A percentile compares a stretch with the other conserved stretches of the same genome.
These are phyloP conservation scores for Mycena maculata DNA, from an alignment of 768 basidiomycete species.

Conservation along the genomic window DNA sequence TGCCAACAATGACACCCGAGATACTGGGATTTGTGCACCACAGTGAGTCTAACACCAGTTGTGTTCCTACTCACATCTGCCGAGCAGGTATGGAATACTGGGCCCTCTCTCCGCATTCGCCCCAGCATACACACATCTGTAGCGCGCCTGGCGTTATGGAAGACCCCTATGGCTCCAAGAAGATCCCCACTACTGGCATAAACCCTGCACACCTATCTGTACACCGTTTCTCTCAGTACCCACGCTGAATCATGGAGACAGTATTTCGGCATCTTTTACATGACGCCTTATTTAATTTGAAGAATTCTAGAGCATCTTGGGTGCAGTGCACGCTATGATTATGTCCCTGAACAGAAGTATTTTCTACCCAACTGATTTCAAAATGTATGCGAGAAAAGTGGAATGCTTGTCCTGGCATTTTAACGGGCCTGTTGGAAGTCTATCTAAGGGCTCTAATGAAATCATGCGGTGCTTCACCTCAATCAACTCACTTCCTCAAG, in stretches of 20 bases:
- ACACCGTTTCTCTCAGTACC: background rate
- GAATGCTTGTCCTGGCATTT: no score
- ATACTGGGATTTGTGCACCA: slow-evolving; percentile 28
- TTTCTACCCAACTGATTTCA: no score
- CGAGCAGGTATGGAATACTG: slow-evolving; percentile 31
- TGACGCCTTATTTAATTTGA: slow-evolving; percentile 32
- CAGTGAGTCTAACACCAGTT: slow-evolving; percentile 1
- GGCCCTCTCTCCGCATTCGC: slow-evolving; percentile 32
- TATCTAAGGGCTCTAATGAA: no score
- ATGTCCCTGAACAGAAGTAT: no score
- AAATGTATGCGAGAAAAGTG: no score
- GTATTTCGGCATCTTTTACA: slow-evolving; percentile 36
- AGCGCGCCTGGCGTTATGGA: slow-evolving; percentile 15
- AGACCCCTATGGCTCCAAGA: slow-evolving; percentile 28
- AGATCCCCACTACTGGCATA: slow-evolving; percentile 26
- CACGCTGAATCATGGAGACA: background rate
- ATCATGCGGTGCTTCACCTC: no score
- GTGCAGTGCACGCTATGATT: no score
- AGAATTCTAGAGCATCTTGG: no score
- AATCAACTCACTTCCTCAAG: no score
- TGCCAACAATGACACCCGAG: slow-evolving; percentile 28
- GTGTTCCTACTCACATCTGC: background rate
- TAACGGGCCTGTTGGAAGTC: no score
- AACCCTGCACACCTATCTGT: slow-evolving; percentile 29
- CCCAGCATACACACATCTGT: slow-evolving; percentile 33